Evolutionary conservation across 306 rosid genomes (phyloP), one percentile per base, ranked within the genome.

Genomic region (Casuarina cunninghamiana): DNA sequence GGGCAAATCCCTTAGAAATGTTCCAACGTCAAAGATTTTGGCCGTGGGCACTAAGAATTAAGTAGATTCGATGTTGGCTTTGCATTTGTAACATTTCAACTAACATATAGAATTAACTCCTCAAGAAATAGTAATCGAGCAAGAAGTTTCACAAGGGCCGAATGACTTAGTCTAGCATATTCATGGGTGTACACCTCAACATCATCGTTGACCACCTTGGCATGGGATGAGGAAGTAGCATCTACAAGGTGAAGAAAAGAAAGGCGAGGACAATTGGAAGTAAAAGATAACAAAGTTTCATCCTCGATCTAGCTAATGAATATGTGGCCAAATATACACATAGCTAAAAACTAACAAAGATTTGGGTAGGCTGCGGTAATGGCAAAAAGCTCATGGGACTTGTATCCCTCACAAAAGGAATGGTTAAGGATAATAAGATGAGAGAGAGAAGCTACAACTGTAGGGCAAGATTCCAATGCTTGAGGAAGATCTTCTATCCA

Each of bases 401-500:
- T 73, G n/a, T 53, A 73, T 26, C 76, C 76, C 35, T 73, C 50
- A 10, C 12, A 17, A n/a, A 37, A 53, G 3, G 76, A 53, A 39
- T n/a, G 11, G 50, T 49, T 73, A 1, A 53, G 65, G 26, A 73
- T 53, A 38, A 39, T 54, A 13, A 73, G 45, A 38, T 53, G 8
- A 66, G 43, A 17, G 8, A 73, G 32, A 3, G 76, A 73, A 38
- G 63, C 19, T 53, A 66, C 76, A 35, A 54, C 66, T 3, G 1
- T 53, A 6, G 66, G 67, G 76, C 10, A 10, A 42, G 66, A 38
- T 73, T 39, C 15, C 1, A 73, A 50, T 4, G 65, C 67, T 2
- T n/a, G 67, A 13, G 66, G 76, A 8, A 73, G 76, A 73, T 73
- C 76, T 73, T 73, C 76, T 15, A 65, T n/a, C 50, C 51, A 73